Base-by-base conservation (phyloP, 495 filamentous ascomycete species). In the Neurospora sp. region DNA sequence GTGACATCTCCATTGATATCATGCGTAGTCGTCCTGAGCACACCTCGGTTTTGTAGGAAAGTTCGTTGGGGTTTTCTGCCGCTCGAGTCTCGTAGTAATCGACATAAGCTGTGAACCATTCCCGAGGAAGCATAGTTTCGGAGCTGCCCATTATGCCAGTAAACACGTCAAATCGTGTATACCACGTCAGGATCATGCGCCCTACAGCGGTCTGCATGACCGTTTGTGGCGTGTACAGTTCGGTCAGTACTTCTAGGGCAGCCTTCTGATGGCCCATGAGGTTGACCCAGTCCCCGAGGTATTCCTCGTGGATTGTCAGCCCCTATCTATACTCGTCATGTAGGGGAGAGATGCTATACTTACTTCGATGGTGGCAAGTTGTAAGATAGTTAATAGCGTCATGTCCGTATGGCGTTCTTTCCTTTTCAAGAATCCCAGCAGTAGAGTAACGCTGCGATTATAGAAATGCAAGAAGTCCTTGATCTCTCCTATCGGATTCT, bases 361-460 rank as follows among this genome's bases (percentile, higher is more conserved):
- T 86, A 97, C 95, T 89, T 99, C 96, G 74, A 97, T 94, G 9
- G 91, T 94, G 62, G 94, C 94, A 48, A 98, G 89, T 75, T 98
- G 94, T 48, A 99, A 84, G 42, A 99, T 95, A 7, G 94, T 96
- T 71, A 97, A 82, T 41, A 99, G 80, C 12, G 90, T 97, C n/a
- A 91, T 88, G 41, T 91, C 85, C 46, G 77, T 91, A 76, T 93
- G 91, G 73, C 86, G 88, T 74, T 92, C 90, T 62, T 88, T 88
- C 35, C 86, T 90, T 46, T 87, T 87, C 54, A 98, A 80, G 12
- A 90, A 94, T 69, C 86, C 86, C 12, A 95, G 86, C 39, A 99
- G 86, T 16, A 93, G 79, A 27, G 86, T 89, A 39, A 99, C 90
- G 5, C 95, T 94, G 79, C 89, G 90, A 80, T 97, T 93, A 83